Percentiles rank a stretch among this genome's conserved stretches.
phyloP scores from a whole-genome alignment of 2,329 filamentous ascomycete species.

The Ophiostoma triangulosporum region DNA sequence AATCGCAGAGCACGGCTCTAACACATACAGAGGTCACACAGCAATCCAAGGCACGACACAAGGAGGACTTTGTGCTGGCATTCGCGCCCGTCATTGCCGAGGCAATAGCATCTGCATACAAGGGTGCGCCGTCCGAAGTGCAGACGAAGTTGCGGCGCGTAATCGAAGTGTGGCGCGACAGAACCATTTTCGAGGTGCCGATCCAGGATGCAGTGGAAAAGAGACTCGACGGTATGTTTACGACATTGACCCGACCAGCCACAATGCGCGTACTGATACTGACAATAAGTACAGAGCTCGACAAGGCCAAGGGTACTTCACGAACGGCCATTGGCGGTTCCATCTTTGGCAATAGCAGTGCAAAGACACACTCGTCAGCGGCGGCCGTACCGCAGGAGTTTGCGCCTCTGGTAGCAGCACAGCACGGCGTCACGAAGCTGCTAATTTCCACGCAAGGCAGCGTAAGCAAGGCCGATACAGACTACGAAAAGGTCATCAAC shows the following conservation, averaged over 20 bases:
- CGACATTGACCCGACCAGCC: too few relatives aligned
- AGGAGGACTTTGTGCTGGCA: constrained; percentile 82
- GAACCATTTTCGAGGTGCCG: constrained; percentile 67
- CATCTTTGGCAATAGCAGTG: constrained; percentile 45
- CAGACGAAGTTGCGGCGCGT: constrained; percentile 80
- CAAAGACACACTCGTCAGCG: constrained; percentile 15
- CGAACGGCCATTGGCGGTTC: constrained; percentile 44
- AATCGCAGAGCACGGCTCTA: not conserved
- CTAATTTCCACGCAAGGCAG: constrained; percentile 53
- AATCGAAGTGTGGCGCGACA: constrained; percentile 85
- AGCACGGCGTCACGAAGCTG: constrained; percentile 62
- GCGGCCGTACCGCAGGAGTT: constrained; percentile 59
- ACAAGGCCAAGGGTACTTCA: constrained; percentile 41
- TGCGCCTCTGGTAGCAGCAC: constrained; percentile 56
- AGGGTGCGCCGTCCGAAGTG: constrained; percentile 71
- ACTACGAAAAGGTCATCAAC: constrained; percentile 63
- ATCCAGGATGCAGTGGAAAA: constrained; percentile 73
- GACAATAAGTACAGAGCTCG: constrained; percentile 33
- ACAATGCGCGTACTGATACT: too few relatives aligned
- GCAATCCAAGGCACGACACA: constrained; percentile 84
- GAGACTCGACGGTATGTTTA: constrained; percentile 56
- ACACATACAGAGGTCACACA: constrained; percentile 67
- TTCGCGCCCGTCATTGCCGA: constrained; percentile 89
- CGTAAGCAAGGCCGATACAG: constrained; percentile 57
- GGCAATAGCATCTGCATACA: constrained; percentile 81